These are phyloP conservation scores for Saccharomycopsis olivae DNA, from an alignment of 805 yeast genomes.

Conservation along the genomic window DNA sequence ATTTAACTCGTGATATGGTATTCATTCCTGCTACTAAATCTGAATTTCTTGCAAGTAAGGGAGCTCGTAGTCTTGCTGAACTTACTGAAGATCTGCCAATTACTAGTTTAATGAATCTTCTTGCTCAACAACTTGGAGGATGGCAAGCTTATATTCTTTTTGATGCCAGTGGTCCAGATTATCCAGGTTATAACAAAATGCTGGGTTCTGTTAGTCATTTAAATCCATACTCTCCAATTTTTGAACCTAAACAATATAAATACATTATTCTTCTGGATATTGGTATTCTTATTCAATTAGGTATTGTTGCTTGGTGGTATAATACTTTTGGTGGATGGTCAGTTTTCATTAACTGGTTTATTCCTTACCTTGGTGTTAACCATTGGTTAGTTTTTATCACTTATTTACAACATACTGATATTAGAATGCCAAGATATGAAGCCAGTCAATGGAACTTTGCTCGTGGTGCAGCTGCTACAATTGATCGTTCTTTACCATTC, in stretches of 20 bases:
- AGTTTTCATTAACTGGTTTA: constrained; percentile 55
- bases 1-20: constrained; percentile 73
- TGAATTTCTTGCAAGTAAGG: constrained; percentile 34
- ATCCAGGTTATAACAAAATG: constrained; percentile 31
- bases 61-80: constrained; percentile 37
- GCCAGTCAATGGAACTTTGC: constrained; percentile 73
- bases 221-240: constrained; percentile 63
- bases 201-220: constrained; percentile 52
- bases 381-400: constrained; percentile 89
- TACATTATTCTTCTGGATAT: constrained; percentile 62
- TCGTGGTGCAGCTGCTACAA: constrained; percentile 84
- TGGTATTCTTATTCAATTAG: constrained; percentile 47
- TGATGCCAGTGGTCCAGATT: constrained; percentile 70
- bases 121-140: constrained; percentile 69
- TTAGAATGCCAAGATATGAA: constrained; percentile 70
- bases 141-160: constrained; percentile 57
- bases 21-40: constrained; percentile 67
- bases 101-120: constrained; percentile 41
- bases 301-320: constrained; percentile 50
- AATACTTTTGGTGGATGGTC: constrained; percentile 52
- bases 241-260: constrained; percentile 64
- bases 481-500: constrained; percentile 76
- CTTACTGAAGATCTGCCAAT: constrained; percentile 69
- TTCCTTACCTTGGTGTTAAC: constrained; percentile 74
- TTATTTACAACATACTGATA: constrained; percentile 74